Evolutionary conservation across 331 rosid genomes (phyloP).

Genomic region (Arachis monticola): DNA sequence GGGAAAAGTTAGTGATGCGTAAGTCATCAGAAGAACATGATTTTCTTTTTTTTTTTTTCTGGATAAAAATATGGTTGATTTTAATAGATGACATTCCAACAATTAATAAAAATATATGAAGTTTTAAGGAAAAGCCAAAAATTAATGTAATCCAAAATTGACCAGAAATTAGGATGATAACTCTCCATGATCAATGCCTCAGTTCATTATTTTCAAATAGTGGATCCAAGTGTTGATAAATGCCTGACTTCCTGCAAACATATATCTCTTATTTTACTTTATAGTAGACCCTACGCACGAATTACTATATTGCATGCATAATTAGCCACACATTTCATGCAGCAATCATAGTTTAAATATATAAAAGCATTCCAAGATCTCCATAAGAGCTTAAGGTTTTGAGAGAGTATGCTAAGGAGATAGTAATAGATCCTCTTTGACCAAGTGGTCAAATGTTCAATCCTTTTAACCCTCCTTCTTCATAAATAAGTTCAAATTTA

Average conservation of each 20-base stretch:
- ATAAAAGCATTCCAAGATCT: background rate
- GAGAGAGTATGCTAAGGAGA: too few species aligned
- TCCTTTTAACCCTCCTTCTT: too few species aligned
- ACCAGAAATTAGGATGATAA: slow-evolving; percentile 9
- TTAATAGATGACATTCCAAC: background rate
- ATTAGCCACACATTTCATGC: too few species aligned
- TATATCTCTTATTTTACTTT: background rate
- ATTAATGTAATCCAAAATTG: background rate
- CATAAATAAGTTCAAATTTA: too few species aligned
- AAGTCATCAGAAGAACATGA: too few species aligned
- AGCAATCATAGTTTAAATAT: too few species aligned
- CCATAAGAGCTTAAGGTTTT: too few species aligned
- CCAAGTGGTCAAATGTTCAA: too few species aligned
- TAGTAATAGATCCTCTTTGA: too few species aligned
- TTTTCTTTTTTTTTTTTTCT: too few species aligned
- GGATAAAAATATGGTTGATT: background rate
- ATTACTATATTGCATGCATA: too few species aligned
- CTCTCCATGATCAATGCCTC: background rate
- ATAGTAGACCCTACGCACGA: background rate
- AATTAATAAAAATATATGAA: background rate
- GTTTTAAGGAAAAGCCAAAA: background rate
- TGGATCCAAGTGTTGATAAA: too few species aligned
- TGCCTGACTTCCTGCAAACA: background rate
- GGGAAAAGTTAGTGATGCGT: background rate
- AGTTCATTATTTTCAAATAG: background rate